phyloP scores from a whole-genome alignment of 805 yeast genomes.

The Metschnikowia lunata region DNA sequence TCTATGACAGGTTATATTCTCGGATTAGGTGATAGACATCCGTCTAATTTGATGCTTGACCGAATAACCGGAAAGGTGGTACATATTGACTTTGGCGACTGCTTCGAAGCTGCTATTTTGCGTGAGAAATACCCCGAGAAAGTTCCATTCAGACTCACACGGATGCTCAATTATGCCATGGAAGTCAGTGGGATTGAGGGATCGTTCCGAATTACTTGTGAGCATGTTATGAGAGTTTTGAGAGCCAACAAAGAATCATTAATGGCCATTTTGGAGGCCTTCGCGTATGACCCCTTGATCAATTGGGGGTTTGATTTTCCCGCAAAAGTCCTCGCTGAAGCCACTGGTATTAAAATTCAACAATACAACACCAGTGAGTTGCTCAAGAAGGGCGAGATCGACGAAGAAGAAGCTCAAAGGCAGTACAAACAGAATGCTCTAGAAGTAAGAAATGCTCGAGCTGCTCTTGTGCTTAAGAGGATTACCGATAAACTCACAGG shows the following conservation, averaged over 20 bases:
- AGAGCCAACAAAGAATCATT: constrained; percentile 93
- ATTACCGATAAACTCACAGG: constrained; percentile 92
- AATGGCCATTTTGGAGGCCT: constrained; percentile 97
- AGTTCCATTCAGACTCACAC: constrained; percentile 92
- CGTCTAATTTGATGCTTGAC: constrained; percentile 93
- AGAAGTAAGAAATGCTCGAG: constrained; percentile 82
- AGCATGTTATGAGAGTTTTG: constrained; percentile 92
- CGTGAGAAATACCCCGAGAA: constrained; percentile 97
- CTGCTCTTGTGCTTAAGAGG: constrained; percentile 81
- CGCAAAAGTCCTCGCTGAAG: constrained; percentile 67
- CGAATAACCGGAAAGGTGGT: constrained; percentile 91
- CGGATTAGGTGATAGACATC: constrained; percentile 97
- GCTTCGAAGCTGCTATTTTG: constrained; percentile 96
- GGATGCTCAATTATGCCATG: constrained; percentile 98
- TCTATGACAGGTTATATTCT: constrained; percentile 97
- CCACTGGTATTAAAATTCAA: constrained; percentile 66
- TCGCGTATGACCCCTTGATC: constrained; percentile 96
- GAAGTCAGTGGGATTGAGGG: constrained; percentile 99
- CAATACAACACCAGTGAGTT: constrained; percentile 67
- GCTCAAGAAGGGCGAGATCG: constrained; percentile 67
- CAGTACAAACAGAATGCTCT: constrained; percentile 66
- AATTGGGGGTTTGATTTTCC: constrained; percentile 99
- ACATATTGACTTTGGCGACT: constrained; percentile 98
- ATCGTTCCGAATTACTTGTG: constrained; percentile 92
- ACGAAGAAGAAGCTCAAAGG: constrained; percentile 69